phyloP scores from a whole-genome alignment of 1,284 basidiomycete species.

The Coniferiporia sulphurascens region DNA sequence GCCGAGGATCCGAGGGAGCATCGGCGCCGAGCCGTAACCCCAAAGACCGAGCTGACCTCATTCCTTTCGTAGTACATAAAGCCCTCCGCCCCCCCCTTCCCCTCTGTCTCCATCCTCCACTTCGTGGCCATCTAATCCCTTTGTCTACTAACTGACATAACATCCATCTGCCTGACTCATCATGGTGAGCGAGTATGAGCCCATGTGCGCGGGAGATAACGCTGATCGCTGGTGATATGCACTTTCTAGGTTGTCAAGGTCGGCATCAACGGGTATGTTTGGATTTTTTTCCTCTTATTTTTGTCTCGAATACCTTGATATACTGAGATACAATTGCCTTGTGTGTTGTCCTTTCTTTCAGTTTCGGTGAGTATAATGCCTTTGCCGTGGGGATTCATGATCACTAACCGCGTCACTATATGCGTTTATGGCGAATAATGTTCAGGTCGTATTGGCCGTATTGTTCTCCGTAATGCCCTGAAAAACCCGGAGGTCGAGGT shows the following conservation, averaged over 20 bases:
- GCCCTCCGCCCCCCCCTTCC: background rate
- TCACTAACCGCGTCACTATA: slow-evolving; percentile 14
- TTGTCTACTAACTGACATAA: background rate
- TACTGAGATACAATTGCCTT: slow-evolving; percentile 22
- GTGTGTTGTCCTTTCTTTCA: slow-evolving; percentile 29
- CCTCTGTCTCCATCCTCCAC: slow-evolving; percentile 8
- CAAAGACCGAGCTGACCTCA: background rate
- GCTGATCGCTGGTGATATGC: slow-evolving; percentile 1
- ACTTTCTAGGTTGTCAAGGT: slow-evolving; percentile 52
- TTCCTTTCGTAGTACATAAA: background rate
- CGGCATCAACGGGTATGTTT: slow-evolving; percentile 87
- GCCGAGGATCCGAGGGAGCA: background rate
- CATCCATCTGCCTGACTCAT: background rate
- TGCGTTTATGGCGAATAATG: slow-evolving; percentile 13
- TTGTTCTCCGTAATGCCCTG: slow-evolving; percentile 95
- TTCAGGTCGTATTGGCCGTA: slow-evolving; percentile 94
- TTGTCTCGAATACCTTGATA: background rate
- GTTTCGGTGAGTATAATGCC: slow-evolving; percentile 68
- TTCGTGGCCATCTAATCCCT: background rate
- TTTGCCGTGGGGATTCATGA: background rate
- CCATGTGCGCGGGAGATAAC: background rate
- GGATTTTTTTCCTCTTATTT: background rate
- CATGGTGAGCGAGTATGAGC: slow-evolving; percentile 1
- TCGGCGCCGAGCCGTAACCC: background rate
- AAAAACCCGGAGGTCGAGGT: slow-evolving; percentile 73